These are phyloP conservation scores for Achlya hypogyna DNA, from an alignment of 352 stramenopile species.

Conservation along the genomic window DNA sequence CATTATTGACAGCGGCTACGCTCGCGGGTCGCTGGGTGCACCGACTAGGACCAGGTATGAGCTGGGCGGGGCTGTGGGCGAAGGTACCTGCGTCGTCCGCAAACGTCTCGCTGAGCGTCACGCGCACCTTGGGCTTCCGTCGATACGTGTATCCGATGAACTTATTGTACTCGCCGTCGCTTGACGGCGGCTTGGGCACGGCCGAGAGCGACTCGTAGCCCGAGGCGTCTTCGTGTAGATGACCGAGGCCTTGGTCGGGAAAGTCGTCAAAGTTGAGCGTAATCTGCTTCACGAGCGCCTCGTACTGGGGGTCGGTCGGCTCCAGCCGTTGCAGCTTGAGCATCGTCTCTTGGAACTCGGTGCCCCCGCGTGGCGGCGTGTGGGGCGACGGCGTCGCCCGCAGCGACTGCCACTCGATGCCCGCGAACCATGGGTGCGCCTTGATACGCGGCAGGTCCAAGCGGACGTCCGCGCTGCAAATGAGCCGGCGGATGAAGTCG, in stretches of 20 bases:
- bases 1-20: too few species aligned
- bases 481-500: constrained; percentile 89
- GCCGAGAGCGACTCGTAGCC: constrained; percentile 4
- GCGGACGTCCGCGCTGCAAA: constrained; percentile 90
- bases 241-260: constrained; percentile 63
- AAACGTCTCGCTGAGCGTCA: constrained; percentile 65
- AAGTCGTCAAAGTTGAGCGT: constrained; percentile 98
- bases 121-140: constrained; percentile 72
- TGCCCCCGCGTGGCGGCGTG: constrained; percentile 66
- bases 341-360: constrained; percentile 88
- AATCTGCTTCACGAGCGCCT: constrained; percentile 84
- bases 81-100: too few species aligned
- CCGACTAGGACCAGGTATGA: too few species aligned
- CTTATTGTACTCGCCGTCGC: constrained; percentile 59
- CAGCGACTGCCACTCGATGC: constrained; percentile 89
- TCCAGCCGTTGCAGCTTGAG: constrained; percentile 83
- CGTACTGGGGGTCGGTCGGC: constrained; percentile 61
- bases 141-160: constrained; percentile 90
- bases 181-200: background rate
- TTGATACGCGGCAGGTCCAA: constrained; percentile 96
- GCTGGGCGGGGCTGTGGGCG: too few species aligned
- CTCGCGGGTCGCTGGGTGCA: too few species aligned
- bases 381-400: constrained; percentile 81
- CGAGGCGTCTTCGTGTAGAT: constrained; percentile 27
- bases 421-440: constrained; percentile 94